A percentile compares a stretch with the other conserved stretches of the same genome.
Conservation (phyloP, 2,329 filamentous ascomycete species). For the Botrytis galanthina region DNA sequence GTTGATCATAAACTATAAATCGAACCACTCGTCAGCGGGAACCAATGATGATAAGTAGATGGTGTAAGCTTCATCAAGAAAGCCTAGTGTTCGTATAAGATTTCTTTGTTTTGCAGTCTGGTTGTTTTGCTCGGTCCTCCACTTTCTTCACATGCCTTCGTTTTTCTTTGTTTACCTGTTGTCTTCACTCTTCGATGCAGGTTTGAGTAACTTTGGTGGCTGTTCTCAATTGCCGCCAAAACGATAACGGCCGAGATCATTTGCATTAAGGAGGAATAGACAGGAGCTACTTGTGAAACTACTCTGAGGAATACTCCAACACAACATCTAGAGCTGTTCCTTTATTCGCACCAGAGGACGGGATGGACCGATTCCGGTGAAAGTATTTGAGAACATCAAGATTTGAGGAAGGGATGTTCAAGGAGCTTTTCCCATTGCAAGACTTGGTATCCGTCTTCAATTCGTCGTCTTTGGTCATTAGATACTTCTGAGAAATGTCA, state of each 20-base stretch:
- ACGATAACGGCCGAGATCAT: not conserved
- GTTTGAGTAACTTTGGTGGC: not conserved
- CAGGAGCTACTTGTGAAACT: not conserved
- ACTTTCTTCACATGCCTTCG: not conserved
- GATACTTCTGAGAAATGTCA: not conserved
- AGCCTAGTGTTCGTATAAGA: not conserved
- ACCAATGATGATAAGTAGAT: not conserved
- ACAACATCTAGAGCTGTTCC: not conserved
- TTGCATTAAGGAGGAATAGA: not conserved
- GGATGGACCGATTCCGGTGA: not conserved
- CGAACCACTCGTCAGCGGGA: not conserved
- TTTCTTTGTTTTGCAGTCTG: not conserved
- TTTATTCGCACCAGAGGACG: not conserved
- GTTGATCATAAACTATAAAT: not conserved
- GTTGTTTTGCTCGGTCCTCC: not conserved
- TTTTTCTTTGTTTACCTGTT: not conserved
- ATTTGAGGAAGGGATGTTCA: not conserved
- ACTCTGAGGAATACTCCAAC: not conserved
- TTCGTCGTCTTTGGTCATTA: not conserved
- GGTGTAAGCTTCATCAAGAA: not conserved
- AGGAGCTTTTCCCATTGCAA: not conserved
- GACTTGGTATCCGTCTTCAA: not conserved
- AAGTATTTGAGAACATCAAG: not conserved
- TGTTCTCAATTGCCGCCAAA: not conserved
- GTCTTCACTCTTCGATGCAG: not conserved